These are phyloP conservation scores for Pontederia crassipes DNA, from an alignment of 176 grass and related monocot genomes.

Conservation along the genomic window DNA sequence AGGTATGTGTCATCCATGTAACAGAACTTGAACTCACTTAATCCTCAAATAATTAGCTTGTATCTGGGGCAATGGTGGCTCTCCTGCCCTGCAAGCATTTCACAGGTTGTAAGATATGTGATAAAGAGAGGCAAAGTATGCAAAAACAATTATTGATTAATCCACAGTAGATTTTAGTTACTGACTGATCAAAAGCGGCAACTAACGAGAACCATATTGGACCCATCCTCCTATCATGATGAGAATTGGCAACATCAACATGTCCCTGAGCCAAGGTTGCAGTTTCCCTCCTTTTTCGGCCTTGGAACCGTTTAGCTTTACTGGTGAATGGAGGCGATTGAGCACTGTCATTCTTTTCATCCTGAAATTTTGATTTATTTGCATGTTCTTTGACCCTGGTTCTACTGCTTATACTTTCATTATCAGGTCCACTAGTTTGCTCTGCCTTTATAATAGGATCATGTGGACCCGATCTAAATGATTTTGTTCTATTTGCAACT, in stretches of 20 bases:
- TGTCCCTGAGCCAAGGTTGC: constrained; percentile 19
- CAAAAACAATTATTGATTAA: constrained; percentile 17
- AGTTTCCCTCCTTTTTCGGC: constrained; percentile 30
- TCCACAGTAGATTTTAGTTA: constrained; percentile 1
- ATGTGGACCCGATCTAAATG: constrained; percentile 37
- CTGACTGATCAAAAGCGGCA: constrained; percentile 52
- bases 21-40: constrained; percentile 47
- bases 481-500: constrained; percentile 68
- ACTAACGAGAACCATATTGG: constrained; percentile 76
- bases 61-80: constrained; percentile 56
- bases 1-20: too few relatives aligned
- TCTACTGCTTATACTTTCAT: constrained; percentile 32
- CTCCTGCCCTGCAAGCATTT: constrained; percentile 49
- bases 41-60: constrained; percentile 54
- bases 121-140: constrained; percentile 20
- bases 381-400: constrained; percentile 32
- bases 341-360: constrained; percentile 43
- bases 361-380: constrained; percentile 36
- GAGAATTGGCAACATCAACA: constrained; percentile 21
- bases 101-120: constrained; percentile 21
- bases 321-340: constrained; percentile 6
- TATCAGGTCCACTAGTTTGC: constrained; percentile 26
- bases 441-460: constrained; percentile 42
- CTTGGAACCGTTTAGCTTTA: constrained; percentile 31
- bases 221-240: constrained; percentile 39